Evolutionary conservation across 78 protist species (phyloP), one percentile per base, ranked within the genome.

Genomic region (Kipferlia bialata): DNA sequence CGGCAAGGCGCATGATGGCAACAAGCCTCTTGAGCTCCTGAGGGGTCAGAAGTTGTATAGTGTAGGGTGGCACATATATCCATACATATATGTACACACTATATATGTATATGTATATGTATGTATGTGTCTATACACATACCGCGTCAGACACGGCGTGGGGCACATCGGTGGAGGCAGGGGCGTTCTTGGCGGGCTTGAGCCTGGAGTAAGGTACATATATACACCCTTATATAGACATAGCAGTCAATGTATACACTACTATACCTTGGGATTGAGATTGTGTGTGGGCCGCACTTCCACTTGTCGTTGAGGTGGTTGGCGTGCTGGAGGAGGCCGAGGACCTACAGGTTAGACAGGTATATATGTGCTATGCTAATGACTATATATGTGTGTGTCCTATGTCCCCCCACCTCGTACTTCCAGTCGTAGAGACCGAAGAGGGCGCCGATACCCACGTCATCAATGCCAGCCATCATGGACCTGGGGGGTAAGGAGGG

Each of bases 281-380:
- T 39, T 3, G 71, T 66, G 71, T 66, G 71, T 18, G 71, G 71
- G 58, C 71, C 71, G 44, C 59, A 39, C 38, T 45, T 45, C 51
- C 45, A 66, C 24, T 1, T 22, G 16, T 10, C 1, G 33, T 66
- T 58, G 29, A 66, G 61, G 48, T 66, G 71, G 38, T 37, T 5
- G 6, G 59, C 71, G 61, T 66, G 71, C 71, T 45, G 54, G 39
- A 66, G 61, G 55, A 66, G 31, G 28, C 37, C 66, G 36, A 60
- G 66, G n/a, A n/a, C n/a, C n/a, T n/a, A n/a, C n/a, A n/a, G n/a
- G n/a, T n/a, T n/a, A n/a, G n/a, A n/a, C n/a, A n/a, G n/a, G n/a
- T n/a, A n/a, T n/a, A n/a, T n/a, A n/a, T n/a, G n/a, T n/a, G n/a
- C n/a, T n/a, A n/a, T n/a, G n/a, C n/a, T n/a, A n/a, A n/a, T n/a